A percentile compares a stretch with the other conserved stretches of the same genome.
Evolutionary conservation across 192 early-diverging fungal genomes (phyloP).

Genomic region (Umbelopsis sp.): DNA sequence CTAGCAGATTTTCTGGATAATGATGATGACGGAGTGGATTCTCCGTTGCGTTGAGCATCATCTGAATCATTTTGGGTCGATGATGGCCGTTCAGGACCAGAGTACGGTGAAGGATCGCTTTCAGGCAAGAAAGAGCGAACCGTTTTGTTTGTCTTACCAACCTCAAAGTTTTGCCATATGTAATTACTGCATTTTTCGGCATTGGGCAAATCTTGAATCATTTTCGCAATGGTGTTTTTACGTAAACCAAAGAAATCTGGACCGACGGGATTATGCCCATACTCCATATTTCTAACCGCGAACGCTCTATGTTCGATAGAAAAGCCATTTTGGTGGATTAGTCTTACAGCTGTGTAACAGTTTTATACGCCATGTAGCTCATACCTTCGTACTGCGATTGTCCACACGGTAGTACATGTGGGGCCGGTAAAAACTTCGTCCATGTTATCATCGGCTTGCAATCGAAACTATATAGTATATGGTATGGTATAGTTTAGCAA

Average conservation of each 20-base stretch:
- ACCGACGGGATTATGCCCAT: conserved; percentile 79
- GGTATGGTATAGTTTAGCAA: not conserved
- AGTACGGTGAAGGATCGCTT: not conserved
- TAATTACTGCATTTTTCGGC: conserved; percentile 78
- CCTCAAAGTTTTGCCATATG: conserved; percentile 67
- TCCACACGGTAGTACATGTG: conserved; percentile 90
- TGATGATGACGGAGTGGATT: not conserved
- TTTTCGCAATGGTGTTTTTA: conserved; percentile 80
- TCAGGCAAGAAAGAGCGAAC: conserved; percentile 7
- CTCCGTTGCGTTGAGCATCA: not conserved
- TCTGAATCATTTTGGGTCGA: not conserved
- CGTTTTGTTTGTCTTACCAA: conserved; percentile 15
- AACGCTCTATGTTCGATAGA: conserved; percentile 56
- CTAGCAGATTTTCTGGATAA: not conserved
- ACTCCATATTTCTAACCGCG: conserved; percentile 75
- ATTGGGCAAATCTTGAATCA: conserved; percentile 89
- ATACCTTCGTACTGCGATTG: conserved; percentile 66
- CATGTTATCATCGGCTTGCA: conserved; percentile 81
- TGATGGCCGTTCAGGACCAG: not conserved
- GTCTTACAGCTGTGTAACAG: not conserved
- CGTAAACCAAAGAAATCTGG: conserved; percentile 93
- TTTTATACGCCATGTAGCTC: not conserved
- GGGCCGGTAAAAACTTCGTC: conserved; percentile 67
- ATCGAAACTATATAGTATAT: conserved; percentile 65
- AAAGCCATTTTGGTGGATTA: not conserved